These are phyloP conservation scores for Arabis alpina DNA, from an alignment of 345 rosid species.

Conservation along the genomic window DNA sequence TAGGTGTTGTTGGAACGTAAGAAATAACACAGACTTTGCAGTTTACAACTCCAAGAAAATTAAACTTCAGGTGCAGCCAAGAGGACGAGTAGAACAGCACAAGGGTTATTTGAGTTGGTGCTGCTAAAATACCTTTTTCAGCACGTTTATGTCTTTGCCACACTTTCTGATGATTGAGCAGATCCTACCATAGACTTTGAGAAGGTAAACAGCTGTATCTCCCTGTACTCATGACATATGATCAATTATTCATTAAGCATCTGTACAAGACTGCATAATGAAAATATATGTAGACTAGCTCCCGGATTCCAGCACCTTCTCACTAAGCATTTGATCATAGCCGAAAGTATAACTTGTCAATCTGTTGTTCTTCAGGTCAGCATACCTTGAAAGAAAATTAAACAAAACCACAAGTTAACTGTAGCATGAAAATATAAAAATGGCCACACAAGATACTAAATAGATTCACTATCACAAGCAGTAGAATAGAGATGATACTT, in stretches of 20 bases:
- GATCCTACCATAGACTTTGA: constrained; percentile 98
- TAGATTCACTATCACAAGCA: too few relatives aligned
- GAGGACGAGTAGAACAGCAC: neutral
- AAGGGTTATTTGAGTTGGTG: too few relatives aligned
- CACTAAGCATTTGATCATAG: constrained; percentile 88
- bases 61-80: constrained; percentile 5
- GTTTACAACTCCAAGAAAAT: too few relatives aligned
- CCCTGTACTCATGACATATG: constrained; percentile 61
- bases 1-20: constrained; percentile 15
- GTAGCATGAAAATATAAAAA: constrained; percentile 1
- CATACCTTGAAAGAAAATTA: constrained; percentile 60
- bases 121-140: constrained; percentile 67
- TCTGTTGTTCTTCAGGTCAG: constrained; percentile 91
- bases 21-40: neutral
- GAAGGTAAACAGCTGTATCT: constrained; percentile 92
- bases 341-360: constrained; percentile 71
- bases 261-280: constrained; percentile 15
- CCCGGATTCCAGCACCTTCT: constrained; percentile 58
- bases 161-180: constrained; percentile 95
- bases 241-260: constrained; percentile 8
- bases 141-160: constrained; percentile 74
- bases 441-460: neutral
- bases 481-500: constrained; percentile 41
- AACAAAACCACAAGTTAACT: constrained; percentile 14
- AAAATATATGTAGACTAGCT: constrained; percentile 19